Base-by-base conservation (phyloP, 2,329 filamentous ascomycete genomes). In the Fusarium dlaminii region DNA sequence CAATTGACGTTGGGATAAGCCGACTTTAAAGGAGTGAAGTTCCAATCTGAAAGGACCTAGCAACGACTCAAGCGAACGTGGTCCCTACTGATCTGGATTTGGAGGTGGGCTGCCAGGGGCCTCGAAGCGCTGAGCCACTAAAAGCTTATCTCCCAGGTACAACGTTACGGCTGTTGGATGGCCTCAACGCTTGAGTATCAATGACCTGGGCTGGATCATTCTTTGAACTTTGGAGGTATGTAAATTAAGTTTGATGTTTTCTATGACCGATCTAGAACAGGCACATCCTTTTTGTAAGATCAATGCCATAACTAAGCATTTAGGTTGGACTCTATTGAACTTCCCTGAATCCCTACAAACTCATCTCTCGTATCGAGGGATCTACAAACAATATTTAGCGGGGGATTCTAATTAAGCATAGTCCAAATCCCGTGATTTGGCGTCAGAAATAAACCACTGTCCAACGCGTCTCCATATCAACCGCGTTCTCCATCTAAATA, bases 11-110 rank as follows among this genome's bases (percentile, higher is more conserved):
- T 48, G 56, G 66, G 39, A 68, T 55, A 67, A 64, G 69, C 29
- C 48, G 59, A 43, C 34, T 62, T 68, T 58, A 75, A 75, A 75
- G 69, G 72, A 70, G 69, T 52, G 65, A 66, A 46, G 64, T 51
- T 60, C n/a, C 32, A 52, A 27, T 52, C 46, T 43, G 61, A 54
- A 45, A 68, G 57, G 39, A 40, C 58, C 68, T 43, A 30, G 46
- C 34, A 65, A 66, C 66, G 67, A 70, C 42, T 51, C 66, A 62
- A 43, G 54, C 43, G 65, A 68, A 67, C 65, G 65, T 60, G 66
- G 71, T 57, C 40, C 48, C 59, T 52, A 63, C n/a, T 32, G 46
- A 52, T 49, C 52, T 62, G 37, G 59, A 73, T 36, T 45, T 60
- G 64, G 59, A 68, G 65, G 68, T 57, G 59, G 61, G 58, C 37